Conservation (phyloP, 1,284 basidiomycete genomes). For the Fomitopsis schrenkii region DNA sequence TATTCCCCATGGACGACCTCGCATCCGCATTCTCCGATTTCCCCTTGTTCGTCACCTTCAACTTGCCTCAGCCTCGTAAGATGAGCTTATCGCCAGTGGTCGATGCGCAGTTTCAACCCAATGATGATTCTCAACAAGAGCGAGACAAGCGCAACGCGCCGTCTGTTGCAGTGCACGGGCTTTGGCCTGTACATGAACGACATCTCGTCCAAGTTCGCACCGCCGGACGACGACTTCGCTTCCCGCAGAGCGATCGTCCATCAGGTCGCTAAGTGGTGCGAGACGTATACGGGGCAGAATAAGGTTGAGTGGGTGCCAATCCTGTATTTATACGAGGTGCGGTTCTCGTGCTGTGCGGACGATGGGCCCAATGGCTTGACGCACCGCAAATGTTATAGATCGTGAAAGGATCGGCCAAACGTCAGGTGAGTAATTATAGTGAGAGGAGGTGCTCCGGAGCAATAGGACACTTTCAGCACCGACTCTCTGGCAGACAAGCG, state of each 20-base stretch:
- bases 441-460: background rate
- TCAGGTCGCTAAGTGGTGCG: background rate
- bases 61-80: background rate
- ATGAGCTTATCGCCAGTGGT: background rate
- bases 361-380: background rate
- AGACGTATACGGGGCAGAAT: background rate
- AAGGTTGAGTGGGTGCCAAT: background rate
- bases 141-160: background rate
- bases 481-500: no score
- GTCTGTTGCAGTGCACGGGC: background rate
- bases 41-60: background rate
- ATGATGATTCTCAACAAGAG: background rate
- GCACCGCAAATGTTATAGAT: background rate
- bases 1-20: background rate
- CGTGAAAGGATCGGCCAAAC: background rate
- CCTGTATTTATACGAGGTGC: background rate
- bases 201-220: background rate
- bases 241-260: background rate
- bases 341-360: background rate
- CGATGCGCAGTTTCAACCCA: background rate
- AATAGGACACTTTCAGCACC: no score
- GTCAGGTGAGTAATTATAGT: background rate
- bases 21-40: background rate
- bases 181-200: background rate
- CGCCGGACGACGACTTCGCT: background rate